Evolutionary conservation across 2,329 filamentous ascomycete species (phyloP).

Genomic region (Eutypella sp.): DNA sequence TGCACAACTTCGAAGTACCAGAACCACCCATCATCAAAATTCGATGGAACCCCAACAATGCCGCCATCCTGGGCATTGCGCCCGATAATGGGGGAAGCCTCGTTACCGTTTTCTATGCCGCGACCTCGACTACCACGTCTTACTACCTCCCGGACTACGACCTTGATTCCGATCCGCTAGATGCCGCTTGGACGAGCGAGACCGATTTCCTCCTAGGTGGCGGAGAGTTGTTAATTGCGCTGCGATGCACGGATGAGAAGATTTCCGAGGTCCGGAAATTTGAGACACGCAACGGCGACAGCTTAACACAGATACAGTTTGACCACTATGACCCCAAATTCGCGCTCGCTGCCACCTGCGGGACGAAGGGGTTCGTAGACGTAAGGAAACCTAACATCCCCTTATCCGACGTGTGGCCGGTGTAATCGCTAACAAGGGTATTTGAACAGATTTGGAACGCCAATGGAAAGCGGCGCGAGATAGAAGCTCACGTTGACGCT

Average conservation of each 20-base stretch:
- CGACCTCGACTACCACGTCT: slow-evolving; percentile 39
- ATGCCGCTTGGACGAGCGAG: slow-evolving; percentile 56
- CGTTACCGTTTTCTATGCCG: slow-evolving; percentile 49
- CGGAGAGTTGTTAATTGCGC: slow-evolving; percentile 46
- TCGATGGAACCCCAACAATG: slow-evolving; percentile 53
- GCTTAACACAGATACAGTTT: slow-evolving; percentile 51
- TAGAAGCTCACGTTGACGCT: slow-evolving; percentile 53
- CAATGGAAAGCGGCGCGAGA: slow-evolving; percentile 47
- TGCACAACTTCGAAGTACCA: slow-evolving; percentile 51
- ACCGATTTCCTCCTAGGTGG: slow-evolving; percentile 55
- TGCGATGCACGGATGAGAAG: slow-evolving; percentile 41
- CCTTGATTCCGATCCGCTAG: slow-evolving; percentile 46
- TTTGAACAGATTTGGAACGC: slow-evolving; percentile 50
- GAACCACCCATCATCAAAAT: slow-evolving; percentile 60
- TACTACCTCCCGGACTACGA: slow-evolving; percentile 47
- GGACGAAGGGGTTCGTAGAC: slow-evolving; percentile 55
- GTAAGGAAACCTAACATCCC: slow-evolving; percentile 46
- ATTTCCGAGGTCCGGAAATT: slow-evolving; percentile 46
- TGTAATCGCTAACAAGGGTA: slow-evolving; percentile 6
- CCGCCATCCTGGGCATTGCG: slow-evolving; percentile 52
- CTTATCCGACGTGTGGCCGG: neutral
- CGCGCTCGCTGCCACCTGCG: slow-evolving; percentile 52
- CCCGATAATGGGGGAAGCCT: slow-evolving; percentile 49
- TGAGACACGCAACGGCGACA: slow-evolving; percentile 48
- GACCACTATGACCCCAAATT: slow-evolving; percentile 54